Base-by-base conservation (phyloP, 768 basidiomycete species). In the Xanthoconium stramineum region DNA sequence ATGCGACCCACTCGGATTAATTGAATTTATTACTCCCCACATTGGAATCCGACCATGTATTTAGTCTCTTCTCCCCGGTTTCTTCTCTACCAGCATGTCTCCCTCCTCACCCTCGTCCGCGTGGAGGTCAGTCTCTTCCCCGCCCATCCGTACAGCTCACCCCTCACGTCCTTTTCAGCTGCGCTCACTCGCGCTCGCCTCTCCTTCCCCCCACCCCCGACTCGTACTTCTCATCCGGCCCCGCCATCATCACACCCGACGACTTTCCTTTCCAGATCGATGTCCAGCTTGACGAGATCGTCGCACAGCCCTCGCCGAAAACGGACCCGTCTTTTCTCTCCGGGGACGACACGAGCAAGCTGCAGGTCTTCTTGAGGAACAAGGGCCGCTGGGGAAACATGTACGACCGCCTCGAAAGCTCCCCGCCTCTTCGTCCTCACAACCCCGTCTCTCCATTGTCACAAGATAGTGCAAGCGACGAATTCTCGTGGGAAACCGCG, bases 151-250 rank as follows among this genome's bases (percentile, higher is more conserved):
- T 17, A 6, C 29, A 3, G 15, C 37, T 40, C 29, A 32, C 7
- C 24, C 4, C 24, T 24, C 24, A 24, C 24, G 24, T 4, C 45
- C 24, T 12, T 32, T 15, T 24, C 14, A 58, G 64, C 49, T 46
- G 42, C 46, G 20, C 47, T 6, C 37, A 19, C 13, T 69, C 63
- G 30, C 60, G 28, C 40, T 65, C 61, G 4, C 58, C 58, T 6
- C 38, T 40, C 38, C 61, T 52, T 33, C 65, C 68, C 11, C 52
- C 10, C 6, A 68, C 69, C 3, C 70, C 70, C 6, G 59, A 64
- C 39, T 55, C 43, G 7, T 47, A 17, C 47, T 60, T 56, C 51
- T 20, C 44, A n/a, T 49, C 49, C n/a, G 17, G 9, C 20, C 56
- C 57, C 14, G 33, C 57, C 50, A 54, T 71, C 36, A 42, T 44